Conservation (phyloP, 176 grass and related monocot genomes). For the Juncus inflexus region DNA sequence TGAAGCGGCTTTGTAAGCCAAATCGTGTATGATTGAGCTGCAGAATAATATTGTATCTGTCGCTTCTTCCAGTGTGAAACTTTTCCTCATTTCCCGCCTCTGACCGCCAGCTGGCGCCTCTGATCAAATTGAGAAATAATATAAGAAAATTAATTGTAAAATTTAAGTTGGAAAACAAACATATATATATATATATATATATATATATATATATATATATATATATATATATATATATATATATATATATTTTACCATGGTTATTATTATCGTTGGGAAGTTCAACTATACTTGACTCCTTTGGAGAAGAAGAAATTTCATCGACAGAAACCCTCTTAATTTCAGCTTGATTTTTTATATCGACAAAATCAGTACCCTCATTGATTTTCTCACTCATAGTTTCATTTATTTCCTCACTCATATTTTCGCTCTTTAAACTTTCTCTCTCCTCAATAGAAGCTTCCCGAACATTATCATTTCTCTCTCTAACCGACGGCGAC, state of each 20-base stretch:
- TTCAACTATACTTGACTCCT: slow-evolving; percentile 37
- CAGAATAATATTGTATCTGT: slow-evolving; percentile 76
- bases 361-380: slow-evolving; percentile 24
- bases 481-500: slow-evolving; percentile 6
- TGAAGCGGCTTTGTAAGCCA: slow-evolving; percentile 67
- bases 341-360: slow-evolving; percentile 41
- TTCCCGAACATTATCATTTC: slow-evolving; percentile 26
- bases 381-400: neutral
- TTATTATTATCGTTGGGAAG: slow-evolving; percentile 32
- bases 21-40: slow-evolving; percentile 80
- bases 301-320: slow-evolving; percentile 46
- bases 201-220: no score
- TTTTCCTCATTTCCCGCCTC: slow-evolving; percentile 47
- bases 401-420: slow-evolving; percentile 14
- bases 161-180: no score
- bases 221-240: neutral
- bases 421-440: neutral
- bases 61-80: slow-evolving; percentile 84
- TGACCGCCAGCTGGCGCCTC: slow-evolving; percentile 33
- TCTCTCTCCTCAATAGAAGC: slow-evolving; percentile 23
- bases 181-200: no score
- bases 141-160: slow-evolving; percentile 9
- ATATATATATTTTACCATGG: slow-evolving; percentile 42
- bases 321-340: slow-evolving; percentile 27
- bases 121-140: slow-evolving; percentile 21